These are phyloP conservation scores for Populus hybrid DNA, from an alignment of 441 rosid species.

Conservation along the genomic window DNA sequence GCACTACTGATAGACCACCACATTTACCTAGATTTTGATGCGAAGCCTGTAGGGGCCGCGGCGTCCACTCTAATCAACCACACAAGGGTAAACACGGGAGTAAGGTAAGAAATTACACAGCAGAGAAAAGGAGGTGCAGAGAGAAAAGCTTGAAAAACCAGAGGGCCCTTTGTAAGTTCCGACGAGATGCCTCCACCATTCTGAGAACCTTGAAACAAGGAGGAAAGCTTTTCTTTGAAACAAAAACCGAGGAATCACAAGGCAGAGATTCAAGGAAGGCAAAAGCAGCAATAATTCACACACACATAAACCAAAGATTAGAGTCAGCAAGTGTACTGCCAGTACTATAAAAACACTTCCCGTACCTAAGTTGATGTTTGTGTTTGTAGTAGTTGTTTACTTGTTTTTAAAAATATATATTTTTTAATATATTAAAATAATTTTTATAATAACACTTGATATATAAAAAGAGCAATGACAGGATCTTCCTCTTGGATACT, in stretches of 20 bases:
- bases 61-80: not conserved
- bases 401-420: no score
- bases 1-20: not conserved
- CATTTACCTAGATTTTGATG: not conserved
- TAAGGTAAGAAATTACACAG: not conserved
- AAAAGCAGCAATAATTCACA: constrained; percentile 14
- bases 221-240: constrained; percentile 6
- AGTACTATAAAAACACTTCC: not conserved
- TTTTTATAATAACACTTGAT: no score
- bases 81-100: not conserved
- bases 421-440: no score
- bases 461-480: not conserved
- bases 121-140: not conserved
- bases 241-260: constrained; percentile 18
- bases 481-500: not conserved
- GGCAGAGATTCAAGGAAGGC: not conserved
- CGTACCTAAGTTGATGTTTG: not conserved
- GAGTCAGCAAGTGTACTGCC: not conserved
- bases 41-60: not conserved
- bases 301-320: constrained; percentile 11
- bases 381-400: no score
- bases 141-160: not conserved
- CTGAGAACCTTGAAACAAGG: constrained; percentile 2
- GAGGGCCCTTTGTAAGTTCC: not conserved
- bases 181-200: not conserved